Conservation (phyloP, 441 rosid genomes). For the Croton laevigatus region DNA sequence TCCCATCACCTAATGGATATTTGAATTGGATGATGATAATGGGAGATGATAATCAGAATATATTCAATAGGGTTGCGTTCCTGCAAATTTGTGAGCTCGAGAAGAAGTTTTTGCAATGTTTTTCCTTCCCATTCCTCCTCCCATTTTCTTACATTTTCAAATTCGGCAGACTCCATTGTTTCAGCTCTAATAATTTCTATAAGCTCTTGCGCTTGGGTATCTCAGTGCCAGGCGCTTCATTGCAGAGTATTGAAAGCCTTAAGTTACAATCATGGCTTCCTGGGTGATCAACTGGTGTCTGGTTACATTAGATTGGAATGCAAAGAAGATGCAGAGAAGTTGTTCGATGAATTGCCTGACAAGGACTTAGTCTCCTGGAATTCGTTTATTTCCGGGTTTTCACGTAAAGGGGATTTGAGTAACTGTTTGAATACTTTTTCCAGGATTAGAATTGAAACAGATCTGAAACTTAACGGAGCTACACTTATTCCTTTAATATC, state of each 20-base stretch:
- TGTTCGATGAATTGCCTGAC: constrained; percentile 66
- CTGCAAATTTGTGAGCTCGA: background rate
- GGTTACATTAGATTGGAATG: constrained; percentile 37
- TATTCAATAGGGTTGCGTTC: constrained; percentile 1
- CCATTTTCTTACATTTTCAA: constrained; percentile 19
- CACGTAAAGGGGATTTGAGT: constrained; percentile 30
- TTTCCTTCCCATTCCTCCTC: constrained; percentile 13
- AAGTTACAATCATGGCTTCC: constrained; percentile 57
- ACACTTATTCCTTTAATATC: constrained; percentile 51
- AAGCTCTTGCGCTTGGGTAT: constrained; percentile 39
- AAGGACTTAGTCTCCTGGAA: constrained; percentile 68
- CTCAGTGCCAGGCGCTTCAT: constrained; percentile 35
- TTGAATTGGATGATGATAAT: constrained; percentile 3
- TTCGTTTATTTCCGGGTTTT: constrained; percentile 51
- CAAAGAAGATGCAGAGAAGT: constrained; percentile 34
- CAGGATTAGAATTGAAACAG: constrained; percentile 36
- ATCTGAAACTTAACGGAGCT: constrained; percentile 46
- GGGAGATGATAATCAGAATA: constrained; percentile 30
- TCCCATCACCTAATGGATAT: background rate
- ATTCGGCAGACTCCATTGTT: constrained; percentile 34
- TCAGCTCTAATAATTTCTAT: constrained; percentile 42
- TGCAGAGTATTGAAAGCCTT: constrained; percentile 47
- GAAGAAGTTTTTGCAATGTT: constrained; percentile 8
- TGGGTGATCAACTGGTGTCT: constrained; percentile 62
- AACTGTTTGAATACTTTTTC: constrained; percentile 38